Percentiles rank a stretch among this genome's conserved stretches.
Conservation (phyloP, 1,284 basidiomycete genomes). For the Trichosporon sp. region DNA sequence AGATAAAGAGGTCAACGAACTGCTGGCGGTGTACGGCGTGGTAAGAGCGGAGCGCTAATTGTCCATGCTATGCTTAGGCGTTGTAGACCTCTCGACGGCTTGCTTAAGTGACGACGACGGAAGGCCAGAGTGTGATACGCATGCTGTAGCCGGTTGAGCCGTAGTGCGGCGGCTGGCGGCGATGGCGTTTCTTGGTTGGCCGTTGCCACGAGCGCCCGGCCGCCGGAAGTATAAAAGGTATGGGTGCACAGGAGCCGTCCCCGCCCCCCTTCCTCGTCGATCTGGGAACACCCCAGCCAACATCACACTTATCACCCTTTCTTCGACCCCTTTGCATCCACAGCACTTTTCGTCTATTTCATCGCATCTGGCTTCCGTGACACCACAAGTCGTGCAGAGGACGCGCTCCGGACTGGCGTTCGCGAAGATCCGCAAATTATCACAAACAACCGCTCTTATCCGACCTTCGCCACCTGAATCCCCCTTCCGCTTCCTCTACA, state of each 20-base stretch:
- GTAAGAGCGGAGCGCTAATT: neutral
- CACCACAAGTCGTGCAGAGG: neutral
- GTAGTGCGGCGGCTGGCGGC: neutral
- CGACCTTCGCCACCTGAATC: neutral
- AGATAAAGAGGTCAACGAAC: too few relatives aligned
- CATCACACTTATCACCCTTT: neutral
- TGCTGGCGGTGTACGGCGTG: too few relatives aligned
- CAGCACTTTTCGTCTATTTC: neutral
- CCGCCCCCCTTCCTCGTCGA: neutral
- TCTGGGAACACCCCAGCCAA: conserved; percentile 4
- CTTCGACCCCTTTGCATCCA: neutral
- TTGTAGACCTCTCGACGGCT: neutral
- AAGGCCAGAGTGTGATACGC: neutral
- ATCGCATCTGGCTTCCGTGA: neutral
- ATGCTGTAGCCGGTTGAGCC: neutral
- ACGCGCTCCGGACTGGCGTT: neutral
- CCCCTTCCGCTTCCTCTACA: neutral
- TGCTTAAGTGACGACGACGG: neutral
- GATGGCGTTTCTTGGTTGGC: neutral
- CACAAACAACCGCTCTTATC: neutral
- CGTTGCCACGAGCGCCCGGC: neutral
- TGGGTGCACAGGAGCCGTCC: conserved; percentile 1
- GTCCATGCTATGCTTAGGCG: neutral
- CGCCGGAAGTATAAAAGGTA: conserved; percentile 1
- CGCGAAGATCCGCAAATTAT: conserved; percentile 4